Base-by-base conservation (phyloP, 768 basidiomycete genomes). In the Tubosaeta brunneosetosa region DNA sequence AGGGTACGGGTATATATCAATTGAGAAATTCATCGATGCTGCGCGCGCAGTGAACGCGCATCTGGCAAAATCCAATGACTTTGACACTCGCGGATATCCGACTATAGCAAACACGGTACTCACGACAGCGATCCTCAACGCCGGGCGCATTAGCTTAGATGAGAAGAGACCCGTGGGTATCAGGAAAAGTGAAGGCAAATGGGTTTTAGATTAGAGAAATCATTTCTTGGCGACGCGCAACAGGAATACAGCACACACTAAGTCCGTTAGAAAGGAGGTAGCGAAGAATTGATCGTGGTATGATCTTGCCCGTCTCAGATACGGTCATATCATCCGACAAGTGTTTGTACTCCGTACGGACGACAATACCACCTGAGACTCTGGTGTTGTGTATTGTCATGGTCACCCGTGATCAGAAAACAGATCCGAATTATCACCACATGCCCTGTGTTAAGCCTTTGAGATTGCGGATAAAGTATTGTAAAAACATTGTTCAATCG, bases 1-100 rank as follows among this genome's bases (percentile, higher is more conserved):
- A 51, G 93, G 93, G 14, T 97, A 97, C 68, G 94, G 89, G 55
- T 84, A 95, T 67, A 75, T 94, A 61, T 93, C 90, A 16, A 89
- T 94, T 61, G 92, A 92, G 71, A 94, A 89, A 71, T 94, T 94
- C 71, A 75, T 95, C 66, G 91, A 91, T 65, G 89, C 88, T 16
- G 83, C 86, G 40, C 80, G 85, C 47, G 79, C 77, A 55, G 88
- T 94, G 61, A 91, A 93, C 63, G 83, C 85, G 22, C 83, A 85
- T 8, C 65, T 75, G 49, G 73, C 80, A 47, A 78, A 79, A 65
- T 81, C 91, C 19, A 74, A 67, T 32, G 85, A 89, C 52, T 95
- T 84, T 69, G 92, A 97, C 70, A 69, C 69, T 22, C 83, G 85
- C 54, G 91, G 87, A 22, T 75, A 92, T 56, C 92, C 94, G 34